Base-by-base conservation (phyloP, 164 flowering plant species). In the Cinnamomum chago region DNA sequence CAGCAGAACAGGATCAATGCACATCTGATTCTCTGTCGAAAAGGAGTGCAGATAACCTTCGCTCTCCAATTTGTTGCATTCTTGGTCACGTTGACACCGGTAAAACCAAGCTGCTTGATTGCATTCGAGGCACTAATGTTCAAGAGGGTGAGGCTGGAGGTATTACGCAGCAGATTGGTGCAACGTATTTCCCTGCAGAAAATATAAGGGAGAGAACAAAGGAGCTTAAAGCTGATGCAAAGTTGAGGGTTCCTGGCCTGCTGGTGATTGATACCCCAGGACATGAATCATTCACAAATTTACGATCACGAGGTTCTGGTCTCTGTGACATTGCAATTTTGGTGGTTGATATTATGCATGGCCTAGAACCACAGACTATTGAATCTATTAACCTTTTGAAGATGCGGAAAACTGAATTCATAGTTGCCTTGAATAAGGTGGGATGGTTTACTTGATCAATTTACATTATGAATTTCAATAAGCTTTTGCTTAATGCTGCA, bases 81-180 rank as follows among this genome's bases (percentile, higher is more conserved):
- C 93, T 96, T 93, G 99, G 99, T 20, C 99, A 96, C 82, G 99
- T 96, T 73, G 99, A 96, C 81, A 96, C 99, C 71, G 99, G 99
- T 70, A 96, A 96, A 80, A 96, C 99, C 64, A 96, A 96, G 84
- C 86, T 96, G 68, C 86, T 96, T 72, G 99, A 96, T 85, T 93
- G 97, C 82, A 94, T 96, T 27, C 83, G 99, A 70, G 91, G 99
- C 58, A 96, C 99, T 62, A 94, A 96, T 85, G 99, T 96, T 80
- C 99, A 96, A 83, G 98, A 91, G 81, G 99, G 99, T 73, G 99
- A 96, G 83, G 99, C 99, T 72, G 99, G 99, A 70, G 99, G 99
- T 23, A 96, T 96, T 76, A 96, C 99, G 2, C 99, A 93, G 78
- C 99, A 96, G 82, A 96, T 96, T 80, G 99, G 99, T 65, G 99